These are phyloP conservation scores for Phragmites australis DNA, from an alignment of 176 grass and related monocot species.

Conservation along the genomic window DNA sequence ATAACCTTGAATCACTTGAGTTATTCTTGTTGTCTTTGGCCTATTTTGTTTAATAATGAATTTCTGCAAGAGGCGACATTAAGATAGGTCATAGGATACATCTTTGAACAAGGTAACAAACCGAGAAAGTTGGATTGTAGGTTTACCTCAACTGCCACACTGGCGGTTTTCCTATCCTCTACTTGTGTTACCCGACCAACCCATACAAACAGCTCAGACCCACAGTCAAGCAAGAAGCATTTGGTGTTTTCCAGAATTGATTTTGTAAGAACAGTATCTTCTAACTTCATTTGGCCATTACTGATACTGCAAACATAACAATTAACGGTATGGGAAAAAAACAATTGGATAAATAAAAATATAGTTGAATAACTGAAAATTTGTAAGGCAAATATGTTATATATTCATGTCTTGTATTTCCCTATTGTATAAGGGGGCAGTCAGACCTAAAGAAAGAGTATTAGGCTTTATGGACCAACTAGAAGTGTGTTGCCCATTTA, in stretches of 20 bases:
- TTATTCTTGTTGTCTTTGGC: conserved; percentile 67
- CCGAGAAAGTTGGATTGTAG: neutral
- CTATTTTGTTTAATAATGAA: conserved; percentile 72
- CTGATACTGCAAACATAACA: conserved; percentile 69
- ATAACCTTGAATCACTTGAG: conserved; percentile 89
- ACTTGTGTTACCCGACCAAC: conserved; percentile 94
- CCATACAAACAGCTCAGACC: conserved; percentile 93
- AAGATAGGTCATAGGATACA: conserved; percentile 17
- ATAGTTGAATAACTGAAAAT: conserved; percentile 8
- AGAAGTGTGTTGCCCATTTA: conserved; percentile 15
- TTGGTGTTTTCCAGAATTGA: conserved; percentile 85
- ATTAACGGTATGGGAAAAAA: neutral
- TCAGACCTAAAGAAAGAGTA: conserved; percentile 13
- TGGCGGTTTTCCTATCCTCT: conserved; percentile 91
- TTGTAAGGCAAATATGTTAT: neutral
- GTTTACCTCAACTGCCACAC: conserved; percentile 83
- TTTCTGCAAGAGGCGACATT: conserved; percentile 53
- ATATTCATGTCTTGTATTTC: too few relatives aligned
- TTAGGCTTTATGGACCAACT: conserved; percentile 1
- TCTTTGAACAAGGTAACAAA: conserved; percentile 28
- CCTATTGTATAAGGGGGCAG: too few relatives aligned
- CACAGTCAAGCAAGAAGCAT: conserved; percentile 93
- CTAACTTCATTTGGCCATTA: conserved; percentile 77
- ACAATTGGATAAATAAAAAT: neutral
- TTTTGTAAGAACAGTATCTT: conserved; percentile 72